A percentile compares a stretch with the other conserved stretches of the same genome.
Conservation (phyloP, 164 flowering plant species). For the Aristolochia californica region DNA sequence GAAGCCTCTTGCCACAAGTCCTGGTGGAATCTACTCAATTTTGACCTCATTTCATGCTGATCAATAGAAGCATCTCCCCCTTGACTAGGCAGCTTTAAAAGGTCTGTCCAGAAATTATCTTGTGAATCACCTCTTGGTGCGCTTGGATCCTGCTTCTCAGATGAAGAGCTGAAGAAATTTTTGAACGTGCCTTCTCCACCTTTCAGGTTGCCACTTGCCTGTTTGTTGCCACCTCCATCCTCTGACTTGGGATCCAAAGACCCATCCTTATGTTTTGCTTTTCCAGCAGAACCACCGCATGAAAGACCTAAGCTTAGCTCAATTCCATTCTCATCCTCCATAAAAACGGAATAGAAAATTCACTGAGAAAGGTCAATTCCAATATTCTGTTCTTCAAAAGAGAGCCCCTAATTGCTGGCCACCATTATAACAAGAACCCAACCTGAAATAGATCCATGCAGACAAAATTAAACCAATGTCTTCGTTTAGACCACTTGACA, state of each 20-base stretch:
- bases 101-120: slow-evolving; percentile 58
- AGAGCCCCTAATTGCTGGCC: no score
- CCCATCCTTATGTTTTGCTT: slow-evolving; percentile 41
- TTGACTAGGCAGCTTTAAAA: slow-evolving; percentile 23
- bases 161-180: slow-evolving; percentile 37
- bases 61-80: slow-evolving; percentile 37
- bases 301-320: slow-evolving; percentile 80
- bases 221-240: slow-evolving; percentile 41
- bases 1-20: slow-evolving; percentile 28
- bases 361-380: no score
- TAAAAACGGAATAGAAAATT: slow-evolving; percentile 5
- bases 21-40: slow-evolving; percentile 16
- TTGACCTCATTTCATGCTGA: slow-evolving; percentile 13
- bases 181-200: slow-evolving; percentile 8
- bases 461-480: no score
- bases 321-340: slow-evolving; percentile 85
- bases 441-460: no score
- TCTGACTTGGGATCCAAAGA: slow-evolving; percentile 37
- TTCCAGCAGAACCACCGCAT: slow-evolving; percentile 55
- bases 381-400: no score
- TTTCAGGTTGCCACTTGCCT: no score
- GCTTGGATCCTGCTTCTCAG: slow-evolving; percentile 28
- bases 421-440: no score
- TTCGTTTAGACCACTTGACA: no score
- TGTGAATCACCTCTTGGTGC: slow-evolving; percentile 19